phyloP scores from a whole-genome alignment of 2,329 filamentous ascomycete genomes.

The Penicillium sp. region DNA sequence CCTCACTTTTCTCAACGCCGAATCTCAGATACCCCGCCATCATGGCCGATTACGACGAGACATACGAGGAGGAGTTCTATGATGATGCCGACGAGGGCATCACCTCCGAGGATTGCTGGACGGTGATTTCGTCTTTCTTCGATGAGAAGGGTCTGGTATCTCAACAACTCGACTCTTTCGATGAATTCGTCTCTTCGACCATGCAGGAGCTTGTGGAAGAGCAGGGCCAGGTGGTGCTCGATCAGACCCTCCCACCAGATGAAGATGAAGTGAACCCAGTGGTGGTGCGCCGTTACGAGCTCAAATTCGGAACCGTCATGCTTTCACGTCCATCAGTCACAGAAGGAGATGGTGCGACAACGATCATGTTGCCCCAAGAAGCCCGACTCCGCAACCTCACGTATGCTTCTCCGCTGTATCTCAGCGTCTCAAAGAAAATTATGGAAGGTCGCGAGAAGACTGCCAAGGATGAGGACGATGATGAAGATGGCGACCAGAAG shows the following conservation, averaged over 20 bases:
- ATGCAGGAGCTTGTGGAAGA: slow-evolving; percentile 95
- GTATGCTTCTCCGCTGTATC: slow-evolving; percentile 88
- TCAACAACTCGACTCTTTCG: slow-evolving; percentile 96
- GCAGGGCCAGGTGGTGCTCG: slow-evolving; percentile 86
- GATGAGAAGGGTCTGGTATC: slow-evolving; percentile 93
- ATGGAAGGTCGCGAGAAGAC: slow-evolving; percentile 81
- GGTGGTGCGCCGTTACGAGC: slow-evolving; percentile 86
- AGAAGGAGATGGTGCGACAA: slow-evolving; percentile 87
- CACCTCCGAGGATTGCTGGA: slow-evolving; percentile 97
- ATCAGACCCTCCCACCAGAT: slow-evolving; percentile 81
- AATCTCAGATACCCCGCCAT: slow-evolving; percentile 19
- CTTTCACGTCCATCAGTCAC: slow-evolving; percentile 88
- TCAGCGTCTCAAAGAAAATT: slow-evolving; percentile 83
- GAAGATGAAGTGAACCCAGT: slow-evolving; percentile 73
- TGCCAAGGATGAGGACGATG: slow-evolving; percentile 55
- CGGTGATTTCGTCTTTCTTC: slow-evolving; percentile 95
- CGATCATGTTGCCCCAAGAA: slow-evolving; percentile 87
- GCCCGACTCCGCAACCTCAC: slow-evolving; percentile 94
- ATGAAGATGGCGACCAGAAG: slow-evolving; percentile 54
- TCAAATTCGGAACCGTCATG: slow-evolving; percentile 88
- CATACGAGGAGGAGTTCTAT: slow-evolving; percentile 70
- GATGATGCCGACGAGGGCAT: slow-evolving; percentile 71
- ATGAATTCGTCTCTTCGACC: slow-evolving; percentile 91
- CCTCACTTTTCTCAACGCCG: slow-evolving; percentile 2
- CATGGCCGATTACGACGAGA: slow-evolving; percentile 61